Evolutionary conservation across 192 early-diverging fungal species (phyloP).

Genomic region (Umbelopsis isabellina): DNA sequence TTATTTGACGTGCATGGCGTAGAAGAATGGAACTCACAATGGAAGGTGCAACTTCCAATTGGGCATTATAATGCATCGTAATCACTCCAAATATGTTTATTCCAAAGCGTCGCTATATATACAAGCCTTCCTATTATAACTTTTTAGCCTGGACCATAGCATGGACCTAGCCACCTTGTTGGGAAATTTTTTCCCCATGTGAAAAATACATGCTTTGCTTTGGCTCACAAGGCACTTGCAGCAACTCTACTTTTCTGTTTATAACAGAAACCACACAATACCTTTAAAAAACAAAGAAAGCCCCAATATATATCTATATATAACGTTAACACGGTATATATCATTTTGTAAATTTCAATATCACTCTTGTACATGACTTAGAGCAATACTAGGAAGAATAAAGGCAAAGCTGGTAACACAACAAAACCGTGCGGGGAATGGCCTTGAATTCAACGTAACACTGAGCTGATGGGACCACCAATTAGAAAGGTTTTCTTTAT

Average conservation of each 20-base stretch:
- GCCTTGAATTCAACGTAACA: slow-evolving; percentile 5
- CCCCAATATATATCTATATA: too few species aligned
- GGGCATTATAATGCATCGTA: slow-evolving; percentile 17
- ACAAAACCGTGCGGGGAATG: slow-evolving; percentile 13
- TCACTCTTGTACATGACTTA: too few species aligned
- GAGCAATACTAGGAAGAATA: neutral
- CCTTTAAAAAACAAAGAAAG: too few species aligned
- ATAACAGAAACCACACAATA: too few species aligned
- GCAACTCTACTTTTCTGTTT: too few species aligned
- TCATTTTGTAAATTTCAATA: too few species aligned
- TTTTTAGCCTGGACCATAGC: neutral
- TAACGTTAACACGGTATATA: too few species aligned
- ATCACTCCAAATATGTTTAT: neutral
- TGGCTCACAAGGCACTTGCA: too few species aligned
- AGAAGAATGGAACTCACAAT: slow-evolving; percentile 37
- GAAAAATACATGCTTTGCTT: too few species aligned
- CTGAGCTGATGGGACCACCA: neutral
- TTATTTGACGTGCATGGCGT: slow-evolving; percentile 42
- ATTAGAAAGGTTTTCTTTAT: neutral
- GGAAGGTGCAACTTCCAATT: slow-evolving; percentile 37
- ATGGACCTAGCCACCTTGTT: too few species aligned
- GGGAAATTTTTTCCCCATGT: too few species aligned
- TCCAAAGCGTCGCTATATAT: neutral
- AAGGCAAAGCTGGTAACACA: slow-evolving; percentile 14
- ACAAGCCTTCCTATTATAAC: neutral